A percentile compares a stretch with the other conserved stretches of the same genome.
Evolutionary conservation across 495 filamentous ascomycete genomes (phyloP).

Genomic region (Penicillium steckii): DNA sequence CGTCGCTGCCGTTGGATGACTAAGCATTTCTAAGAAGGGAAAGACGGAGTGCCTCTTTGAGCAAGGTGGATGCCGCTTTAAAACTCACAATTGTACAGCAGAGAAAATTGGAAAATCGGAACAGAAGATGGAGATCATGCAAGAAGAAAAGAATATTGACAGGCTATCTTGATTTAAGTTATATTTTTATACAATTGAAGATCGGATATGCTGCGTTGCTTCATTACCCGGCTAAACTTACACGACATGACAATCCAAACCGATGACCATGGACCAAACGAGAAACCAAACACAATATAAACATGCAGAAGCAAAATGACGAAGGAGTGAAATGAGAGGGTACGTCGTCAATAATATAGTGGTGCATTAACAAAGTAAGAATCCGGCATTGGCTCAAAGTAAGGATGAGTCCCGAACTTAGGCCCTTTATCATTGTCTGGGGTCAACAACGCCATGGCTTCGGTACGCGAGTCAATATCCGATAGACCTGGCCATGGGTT

Average conservation of each 20-base stretch:
- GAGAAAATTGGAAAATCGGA: neutral
- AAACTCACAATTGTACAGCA: neutral
- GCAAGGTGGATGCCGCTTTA: neutral
- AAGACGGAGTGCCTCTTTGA: neutral
- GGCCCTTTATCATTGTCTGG: constrained; percentile 30
- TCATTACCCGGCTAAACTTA: constrained; percentile 1
- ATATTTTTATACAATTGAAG: too few species aligned
- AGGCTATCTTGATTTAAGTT: too few species aligned
- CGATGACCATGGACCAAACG: neutral
- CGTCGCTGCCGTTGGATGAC: constrained; percentile 3
- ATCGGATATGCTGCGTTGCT: neutral
- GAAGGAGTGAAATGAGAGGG: neutral
- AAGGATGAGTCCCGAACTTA: constrained; percentile 27
- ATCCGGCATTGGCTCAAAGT: constrained; percentile 29
- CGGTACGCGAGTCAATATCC: constrained; percentile 28
- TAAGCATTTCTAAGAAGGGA: constrained; percentile 3
- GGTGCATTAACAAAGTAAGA: constrained; percentile 31
- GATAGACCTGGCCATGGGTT: constrained; percentile 35
- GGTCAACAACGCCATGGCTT: constrained; percentile 25
- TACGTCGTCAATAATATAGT: constrained; percentile 16
- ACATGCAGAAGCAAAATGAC: neutral
- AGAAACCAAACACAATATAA: neutral
- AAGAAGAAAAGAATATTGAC: neutral
- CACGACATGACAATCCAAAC: constrained; percentile 1
- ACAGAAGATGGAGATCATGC: neutral